Evolutionary conservation across 352 stramenopile genomes (phyloP).

Genomic region (Phytophthora macrochlamydospora): DNA sequence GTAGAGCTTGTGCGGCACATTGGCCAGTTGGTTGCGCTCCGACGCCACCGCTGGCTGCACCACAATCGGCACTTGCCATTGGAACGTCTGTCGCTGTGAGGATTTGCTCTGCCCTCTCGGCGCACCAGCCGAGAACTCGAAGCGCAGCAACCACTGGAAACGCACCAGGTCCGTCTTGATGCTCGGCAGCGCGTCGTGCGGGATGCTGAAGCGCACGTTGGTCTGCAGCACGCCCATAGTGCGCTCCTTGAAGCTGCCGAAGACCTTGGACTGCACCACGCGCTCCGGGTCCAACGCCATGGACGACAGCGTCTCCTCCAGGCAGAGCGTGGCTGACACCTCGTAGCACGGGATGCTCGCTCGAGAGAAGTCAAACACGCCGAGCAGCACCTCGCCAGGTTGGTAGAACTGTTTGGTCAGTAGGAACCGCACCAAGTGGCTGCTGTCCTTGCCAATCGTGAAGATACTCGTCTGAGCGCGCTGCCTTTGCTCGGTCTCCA

Average conservation of each 20-base stretch:
- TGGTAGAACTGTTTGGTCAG: constrained; percentile 71
- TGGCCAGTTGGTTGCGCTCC: constrained; percentile 44
- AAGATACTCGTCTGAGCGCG: constrained; percentile 69
- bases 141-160: constrained; percentile 65
- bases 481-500: constrained; percentile 63
- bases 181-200: constrained; percentile 57
- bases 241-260: constrained; percentile 51
- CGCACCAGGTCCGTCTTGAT: constrained; percentile 67
- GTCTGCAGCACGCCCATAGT: constrained; percentile 57
- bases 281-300: constrained; percentile 62
- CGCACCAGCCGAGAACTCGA: constrained; percentile 58
- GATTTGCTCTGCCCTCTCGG: background rate
- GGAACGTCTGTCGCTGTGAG: constrained; percentile 44
- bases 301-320: constrained; percentile 54
- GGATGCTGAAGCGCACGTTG: constrained; percentile 59
- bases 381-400: constrained; percentile 60
- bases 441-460: constrained; percentile 71
- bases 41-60: constrained; percentile 37
- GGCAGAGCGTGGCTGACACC: constrained; percentile 51
- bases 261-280: constrained; percentile 57
- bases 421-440: constrained; percentile 63
- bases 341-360: constrained; percentile 61
- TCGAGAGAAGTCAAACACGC: constrained; percentile 62
- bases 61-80: constrained; percentile 62
- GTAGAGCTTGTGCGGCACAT: constrained; percentile 64